Evolutionary conservation across 2,329 filamentous ascomycete species (phyloP), one percentile per base, ranked within the genome.

Genomic region (Stromatinia cepivora): DNA sequence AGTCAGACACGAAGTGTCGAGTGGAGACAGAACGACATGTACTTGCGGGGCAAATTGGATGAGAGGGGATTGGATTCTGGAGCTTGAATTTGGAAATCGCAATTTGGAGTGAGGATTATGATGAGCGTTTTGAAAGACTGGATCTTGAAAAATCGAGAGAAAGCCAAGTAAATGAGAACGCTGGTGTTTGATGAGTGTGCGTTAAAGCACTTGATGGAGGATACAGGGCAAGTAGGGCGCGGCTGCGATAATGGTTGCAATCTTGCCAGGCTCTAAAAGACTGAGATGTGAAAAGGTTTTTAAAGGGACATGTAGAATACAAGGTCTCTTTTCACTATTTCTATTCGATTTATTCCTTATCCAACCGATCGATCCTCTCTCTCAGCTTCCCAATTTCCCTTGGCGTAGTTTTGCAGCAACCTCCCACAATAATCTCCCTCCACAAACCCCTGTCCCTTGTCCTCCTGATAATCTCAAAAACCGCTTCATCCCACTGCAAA

Each of bases 361-460:
- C 48, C 13, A 70, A n/a, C n/a, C 61, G 53, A 71, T 77, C 73
- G 31, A 77, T 73, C 36, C 74, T 74, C 59, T 58, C 71, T 57
- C 76, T 67, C 46, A 77, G 71, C 39, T 71, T 76, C 11, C 61
- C 73, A 59, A 77, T 78, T 65, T 77, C 73, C 13, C 71, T 67
- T 3, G 81, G 79, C 4, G 77, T 80, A 10, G 80, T 80, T 72
- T 82, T 83, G 75, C 82, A 84, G 71, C 82, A 84, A 17, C 82
- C 82, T 6, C 82, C 82, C 3, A 82, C 81, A 59, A 82, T 71
- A 54, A 83, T 78, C 4, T 76, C 74, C 34, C 74, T 76, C 73
- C 76, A 78, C 7, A 73, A 58, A 4, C 72, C 70, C 54, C 75
- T 69, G 20, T 72, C 70, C 42, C 70, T 65, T 20, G 77, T 74